Conservation (phyloP, 129 eudicot genomes). For the Scalesia atractyloides region DNA sequence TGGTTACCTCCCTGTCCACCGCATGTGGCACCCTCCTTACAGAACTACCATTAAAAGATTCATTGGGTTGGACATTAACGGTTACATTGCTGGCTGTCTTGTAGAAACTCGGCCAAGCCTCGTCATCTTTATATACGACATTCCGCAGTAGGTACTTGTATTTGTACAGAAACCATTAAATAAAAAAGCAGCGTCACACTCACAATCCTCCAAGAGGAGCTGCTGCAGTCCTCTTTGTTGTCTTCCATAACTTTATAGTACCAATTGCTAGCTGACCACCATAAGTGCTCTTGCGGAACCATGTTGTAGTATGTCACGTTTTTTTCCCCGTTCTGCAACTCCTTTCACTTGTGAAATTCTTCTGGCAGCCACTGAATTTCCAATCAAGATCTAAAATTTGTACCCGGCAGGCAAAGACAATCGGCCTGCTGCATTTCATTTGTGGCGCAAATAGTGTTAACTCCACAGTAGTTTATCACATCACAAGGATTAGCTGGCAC, state of each 20-base stretch:
- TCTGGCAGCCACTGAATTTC: conserved; percentile 19
- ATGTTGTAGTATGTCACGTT: conserved; percentile 17
- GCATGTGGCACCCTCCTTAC: neutral
- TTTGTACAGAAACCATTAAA: neutral
- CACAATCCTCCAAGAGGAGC: conserved; percentile 37
- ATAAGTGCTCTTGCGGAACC: neutral
- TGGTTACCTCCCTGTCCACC: neutral
- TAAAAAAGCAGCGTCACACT: conserved; percentile 37
- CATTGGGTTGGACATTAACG: neutral
- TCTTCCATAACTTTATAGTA: neutral
- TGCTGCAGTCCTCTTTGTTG: conserved; percentile 18
- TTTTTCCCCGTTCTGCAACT: conserved; percentile 27
- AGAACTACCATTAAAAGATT: neutral
- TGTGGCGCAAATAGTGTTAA: conserved; percentile 31
- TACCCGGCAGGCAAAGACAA: conserved; percentile 42
- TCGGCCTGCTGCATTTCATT: neutral
- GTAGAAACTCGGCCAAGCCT: neutral
- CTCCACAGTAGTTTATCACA: conserved; percentile 28
- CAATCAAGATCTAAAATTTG: neutral
- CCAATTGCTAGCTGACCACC: conserved; percentile 16
- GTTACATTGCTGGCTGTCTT: conserved; percentile 15
- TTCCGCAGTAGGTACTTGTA: conserved; percentile 36
- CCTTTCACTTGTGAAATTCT: conserved; percentile 23
- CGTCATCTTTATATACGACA: neutral
- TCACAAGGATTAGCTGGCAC: neutral